Conservation (phyloP, 2,329 filamentous ascomycete genomes). For the Penicillium sp. region DNA sequence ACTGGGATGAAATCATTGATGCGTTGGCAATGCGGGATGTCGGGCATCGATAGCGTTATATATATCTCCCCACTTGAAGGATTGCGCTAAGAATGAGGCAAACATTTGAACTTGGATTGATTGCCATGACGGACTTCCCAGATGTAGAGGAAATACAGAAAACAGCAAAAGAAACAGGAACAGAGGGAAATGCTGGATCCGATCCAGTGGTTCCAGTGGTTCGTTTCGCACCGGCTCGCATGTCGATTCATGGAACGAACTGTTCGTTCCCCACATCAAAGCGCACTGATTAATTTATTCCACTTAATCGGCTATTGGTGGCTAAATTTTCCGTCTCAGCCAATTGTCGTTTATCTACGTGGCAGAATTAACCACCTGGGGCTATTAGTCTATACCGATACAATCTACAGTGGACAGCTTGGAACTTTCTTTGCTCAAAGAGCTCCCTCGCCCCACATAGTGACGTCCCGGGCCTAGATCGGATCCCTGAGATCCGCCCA, state of each 20-base stretch:
- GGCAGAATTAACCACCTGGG: neutral
- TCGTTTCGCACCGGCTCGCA: constrained; percentile 1
- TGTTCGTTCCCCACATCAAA: constrained; percentile 5
- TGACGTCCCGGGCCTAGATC: neutral
- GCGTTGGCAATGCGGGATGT: constrained; percentile 21
- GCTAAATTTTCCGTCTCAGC: neutral
- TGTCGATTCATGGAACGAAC: constrained; percentile 17
- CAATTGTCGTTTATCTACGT: neutral
- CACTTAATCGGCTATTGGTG: neutral
- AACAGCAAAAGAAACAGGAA: neutral
- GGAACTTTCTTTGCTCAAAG: neutral
- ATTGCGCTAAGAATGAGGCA: neutral
- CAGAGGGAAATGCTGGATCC: neutral
- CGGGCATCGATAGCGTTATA: constrained; percentile 11
- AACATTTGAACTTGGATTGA: neutral
- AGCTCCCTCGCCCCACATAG: neutral
- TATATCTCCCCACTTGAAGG: neutral
- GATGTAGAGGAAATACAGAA: neutral
- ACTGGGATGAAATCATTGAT: constrained; percentile 9
- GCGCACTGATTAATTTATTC: neutral
- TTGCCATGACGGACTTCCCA: neutral
- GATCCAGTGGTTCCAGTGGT: constrained; percentile 8
- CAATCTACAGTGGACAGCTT: neutral
- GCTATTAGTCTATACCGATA: neutral
- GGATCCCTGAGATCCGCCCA: neutral